Evolutionary conservation across 345 rosid genomes (phyloP), one percentile per base, ranked within the genome.

Genomic region (Melaleuca alternifolia): DNA sequence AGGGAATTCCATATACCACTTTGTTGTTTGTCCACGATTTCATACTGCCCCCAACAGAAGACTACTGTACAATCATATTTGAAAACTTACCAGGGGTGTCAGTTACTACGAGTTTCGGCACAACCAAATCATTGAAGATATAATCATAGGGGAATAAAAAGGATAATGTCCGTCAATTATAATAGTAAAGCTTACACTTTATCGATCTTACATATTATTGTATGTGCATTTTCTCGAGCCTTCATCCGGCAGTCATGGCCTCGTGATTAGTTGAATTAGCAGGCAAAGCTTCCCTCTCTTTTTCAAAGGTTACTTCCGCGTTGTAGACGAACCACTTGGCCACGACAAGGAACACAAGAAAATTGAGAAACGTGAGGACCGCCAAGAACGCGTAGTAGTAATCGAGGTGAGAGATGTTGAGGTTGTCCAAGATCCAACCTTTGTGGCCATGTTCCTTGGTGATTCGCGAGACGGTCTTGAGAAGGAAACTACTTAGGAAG

Each of bases 341-440:
- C 50, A 94, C 94, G 23, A 92, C 59, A 88, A 95, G 88, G 88
- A 88, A 96, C 87, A 90, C 88, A 83, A 93, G 50, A 75, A 97
- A 92, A 86, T 95, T 97, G 75, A 94, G 46, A 81, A 92, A 85
- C 85, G 89, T 91, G 51, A 97, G 86, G 10, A 87, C 37, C 10
- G 93, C 96, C 88, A 95, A 90, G 87, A 96, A 91, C 44, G 92
- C 90, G 88, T 93, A 95, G 46, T 95, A 94, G 83, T 94, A 89
- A 88, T 97, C 98, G 6, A 97, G 50, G 83, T 88, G 95, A 51
- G 97, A 97, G 46, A 89, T 84, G 23, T 95, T 96, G 0, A 95
- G 91, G 85, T 96, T 96, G 85, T 95, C 89, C 90, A 94, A 77
- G 86, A 96, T 91, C 99, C 98, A 95, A 3, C 93, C 93, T 77